A percentile compares a stretch with the other conserved stretches of the same genome.
These are phyloP conservation scores for Setomelanomma holmii DNA, from an alignment of 2,329 filamentous ascomycete species.

Conservation along the genomic window DNA sequence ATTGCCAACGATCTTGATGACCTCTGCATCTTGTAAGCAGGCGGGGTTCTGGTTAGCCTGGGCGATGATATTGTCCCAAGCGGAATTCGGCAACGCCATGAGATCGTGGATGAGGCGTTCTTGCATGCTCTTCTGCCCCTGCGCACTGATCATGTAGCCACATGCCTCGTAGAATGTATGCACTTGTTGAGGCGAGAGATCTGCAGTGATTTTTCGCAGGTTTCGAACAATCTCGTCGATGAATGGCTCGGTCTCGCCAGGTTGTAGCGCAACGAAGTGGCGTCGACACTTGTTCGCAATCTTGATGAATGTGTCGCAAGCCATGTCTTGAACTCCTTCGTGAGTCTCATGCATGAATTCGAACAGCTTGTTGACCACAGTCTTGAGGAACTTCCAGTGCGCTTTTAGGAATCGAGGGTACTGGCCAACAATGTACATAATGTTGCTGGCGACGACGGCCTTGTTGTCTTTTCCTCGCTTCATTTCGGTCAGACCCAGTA, in stretches of 20 bases:
- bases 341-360: slow-evolving; percentile 99
- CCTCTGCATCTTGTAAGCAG: slow-evolving; percentile 89
- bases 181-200: slow-evolving; percentile 94
- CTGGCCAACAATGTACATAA: slow-evolving; percentile 99
- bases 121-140: slow-evolving; percentile 93
- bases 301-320: slow-evolving; percentile 99
- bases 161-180: slow-evolving; percentile 99
- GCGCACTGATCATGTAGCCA: slow-evolving; percentile 98
- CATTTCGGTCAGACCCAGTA: slow-evolving; percentile 96
- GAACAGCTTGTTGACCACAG: slow-evolving; percentile 98
- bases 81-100: slow-evolving; percentile 91
- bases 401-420: slow-evolving; percentile 98
- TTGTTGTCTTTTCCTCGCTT: slow-evolving; percentile 99
- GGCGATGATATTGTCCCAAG: slow-evolving; percentile 94
- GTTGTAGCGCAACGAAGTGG: slow-evolving; percentile 95
- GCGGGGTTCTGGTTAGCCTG: slow-evolving; percentile 84
- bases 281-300: slow-evolving; percentile 98
- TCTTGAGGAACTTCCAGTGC: slow-evolving; percentile 99
- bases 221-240: slow-evolving; percentile 98
- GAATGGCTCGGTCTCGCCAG: slow-evolving; percentile 92
- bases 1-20: slow-evolving; percentile 98
- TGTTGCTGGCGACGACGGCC: slow-evolving; percentile 97
- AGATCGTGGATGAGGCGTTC: slow-evolving; percentile 89
- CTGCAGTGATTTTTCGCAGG: slow-evolving; percentile 93
- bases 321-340: slow-evolving; percentile 99